Percentiles rank a stretch among this genome's conserved stretches.
phyloP scores from a whole-genome alignment of 305 asterid genomes.

The Fraxinus sp. region DNA sequence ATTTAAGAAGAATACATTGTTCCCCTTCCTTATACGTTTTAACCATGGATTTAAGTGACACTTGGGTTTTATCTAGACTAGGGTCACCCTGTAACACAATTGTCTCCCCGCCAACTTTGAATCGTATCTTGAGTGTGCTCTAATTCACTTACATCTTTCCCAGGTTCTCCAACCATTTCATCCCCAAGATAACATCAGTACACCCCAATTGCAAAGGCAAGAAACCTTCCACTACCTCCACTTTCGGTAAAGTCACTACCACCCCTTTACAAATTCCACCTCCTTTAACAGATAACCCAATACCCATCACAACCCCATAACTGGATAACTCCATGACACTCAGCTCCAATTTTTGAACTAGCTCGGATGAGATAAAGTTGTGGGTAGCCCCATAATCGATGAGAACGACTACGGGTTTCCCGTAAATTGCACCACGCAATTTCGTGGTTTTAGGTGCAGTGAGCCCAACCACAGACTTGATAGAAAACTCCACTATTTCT shows the following conservation, averaged over 20 bases:
- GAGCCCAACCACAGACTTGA: background rate
- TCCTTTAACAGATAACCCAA: background rate
- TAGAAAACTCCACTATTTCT: background rate
- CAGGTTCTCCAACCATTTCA: background rate
- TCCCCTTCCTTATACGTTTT: too few species aligned
- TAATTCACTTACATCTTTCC: background rate
- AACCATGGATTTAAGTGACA: too few species aligned
- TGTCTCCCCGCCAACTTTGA: fast-evolving
- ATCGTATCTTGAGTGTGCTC: background rate
- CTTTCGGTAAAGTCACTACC: fast-evolving
- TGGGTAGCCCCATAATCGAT: background rate
- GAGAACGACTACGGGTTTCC: background rate
- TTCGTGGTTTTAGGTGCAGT: too few species aligned
- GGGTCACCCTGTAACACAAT: too few species aligned
- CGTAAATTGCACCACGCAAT: background rate
- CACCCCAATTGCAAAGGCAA: background rate
- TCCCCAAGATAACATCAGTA: background rate
- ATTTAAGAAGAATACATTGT: too few species aligned
- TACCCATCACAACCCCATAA: background rate
- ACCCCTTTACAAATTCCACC: background rate
- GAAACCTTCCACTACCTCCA: background rate
- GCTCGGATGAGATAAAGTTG: background rate
- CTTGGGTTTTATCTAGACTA: too few species aligned
- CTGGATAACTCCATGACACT: fast-evolving
- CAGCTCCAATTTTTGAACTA: background rate